phyloP scores from a whole-genome alignment of 352 stramenopile genomes.

The Globisporangium uncinulatum region DNA sequence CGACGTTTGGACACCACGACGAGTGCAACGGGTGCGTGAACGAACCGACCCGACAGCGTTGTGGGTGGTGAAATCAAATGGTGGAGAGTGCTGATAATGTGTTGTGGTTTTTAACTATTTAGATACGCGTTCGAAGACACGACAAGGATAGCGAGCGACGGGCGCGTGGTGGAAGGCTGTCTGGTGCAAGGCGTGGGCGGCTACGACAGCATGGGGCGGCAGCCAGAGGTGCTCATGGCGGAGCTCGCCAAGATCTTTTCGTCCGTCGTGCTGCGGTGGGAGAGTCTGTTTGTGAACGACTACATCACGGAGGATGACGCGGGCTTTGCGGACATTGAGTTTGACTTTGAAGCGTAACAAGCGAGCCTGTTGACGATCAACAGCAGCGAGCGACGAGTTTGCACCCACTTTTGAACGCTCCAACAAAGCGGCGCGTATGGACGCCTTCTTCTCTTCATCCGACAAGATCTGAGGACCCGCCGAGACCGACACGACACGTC shows the following conservation, averaged over 20 bases:
- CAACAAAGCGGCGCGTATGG: too few species aligned
- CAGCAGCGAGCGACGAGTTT: too few species aligned
- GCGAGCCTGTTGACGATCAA: neutral
- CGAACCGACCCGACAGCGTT: too few species aligned
- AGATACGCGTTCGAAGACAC: conserved; percentile 55
- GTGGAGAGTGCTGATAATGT: conserved; percentile 3
- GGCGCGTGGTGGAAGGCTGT: conserved; percentile 37
- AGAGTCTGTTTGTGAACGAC: conserved; percentile 69
- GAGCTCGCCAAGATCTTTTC: conserved; percentile 56
- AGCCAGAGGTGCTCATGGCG: conserved; percentile 37
- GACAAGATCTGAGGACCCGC: too few species aligned
- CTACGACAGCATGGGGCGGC: conserved; percentile 46
- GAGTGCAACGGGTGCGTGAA: conserved; percentile 52
- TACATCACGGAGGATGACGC: conserved; percentile 26
- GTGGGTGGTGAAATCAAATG: too few species aligned
- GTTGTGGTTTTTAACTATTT: neutral
- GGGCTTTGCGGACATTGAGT: neutral
- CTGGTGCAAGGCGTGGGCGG: conserved; percentile 41
- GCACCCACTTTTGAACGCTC: too few species aligned
- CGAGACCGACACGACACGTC: too few species aligned
- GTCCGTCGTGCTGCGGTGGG: conserved; percentile 65
- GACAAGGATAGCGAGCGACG: conserved; percentile 25
- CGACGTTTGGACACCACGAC: conserved; percentile 41
- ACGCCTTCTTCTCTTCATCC: too few species aligned
- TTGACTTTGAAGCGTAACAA: neutral